Evolutionary conservation across 2,329 filamentous ascomycete genomes (phyloP), one percentile per base, ranked within the genome.

Genomic region (Chaetomium sp.): DNA sequence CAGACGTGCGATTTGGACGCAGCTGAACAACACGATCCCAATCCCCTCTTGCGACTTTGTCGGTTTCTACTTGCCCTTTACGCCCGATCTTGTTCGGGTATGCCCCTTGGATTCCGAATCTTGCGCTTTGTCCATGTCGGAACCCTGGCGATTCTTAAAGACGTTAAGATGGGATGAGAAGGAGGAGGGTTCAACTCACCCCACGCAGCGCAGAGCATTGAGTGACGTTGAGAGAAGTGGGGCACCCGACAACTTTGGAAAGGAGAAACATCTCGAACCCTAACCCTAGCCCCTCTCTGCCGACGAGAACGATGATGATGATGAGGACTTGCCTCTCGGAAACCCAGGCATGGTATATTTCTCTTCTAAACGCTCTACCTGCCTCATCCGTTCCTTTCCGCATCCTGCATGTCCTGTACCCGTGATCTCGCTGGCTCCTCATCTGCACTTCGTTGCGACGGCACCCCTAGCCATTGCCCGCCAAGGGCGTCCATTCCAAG

Each of bases 21-120:
- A 19, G 38, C 2, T 19, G 38, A 42, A 2, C 9, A 35, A 12
- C 38, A 19, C 38, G 38, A 42, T 42, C 38, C 38, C 19, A 16
- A 16, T 29, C 16, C 4, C 31, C 10, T n/a, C 6, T 55, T 55
- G 31, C 12, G 4, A 4, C 8, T 38, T 25, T 7, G 25, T 5
- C n/a, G n/a, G n/a, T 5, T 16, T 56, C 6, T 19, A 51, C 57
- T 53, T 68, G 67, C 72, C 71, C 66, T 71, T 73, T 2, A 71
- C 70, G 4, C 68, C 72, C 7, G 72, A 73, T 27, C 69, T 62
- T n/a, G 71, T 72, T n/a, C 72, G 59, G 2, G 59, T 63, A 47
- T 73, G 72, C 4, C 71, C 71, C 23, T 68, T 70, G 13, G 66
- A 56, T 10, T 56, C 35, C 3, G 55, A 21, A 8, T 68, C 58